Conservation (phyloP, 371 early-diverging fungal genomes). For the Apophysomyces elegans region DNA sequence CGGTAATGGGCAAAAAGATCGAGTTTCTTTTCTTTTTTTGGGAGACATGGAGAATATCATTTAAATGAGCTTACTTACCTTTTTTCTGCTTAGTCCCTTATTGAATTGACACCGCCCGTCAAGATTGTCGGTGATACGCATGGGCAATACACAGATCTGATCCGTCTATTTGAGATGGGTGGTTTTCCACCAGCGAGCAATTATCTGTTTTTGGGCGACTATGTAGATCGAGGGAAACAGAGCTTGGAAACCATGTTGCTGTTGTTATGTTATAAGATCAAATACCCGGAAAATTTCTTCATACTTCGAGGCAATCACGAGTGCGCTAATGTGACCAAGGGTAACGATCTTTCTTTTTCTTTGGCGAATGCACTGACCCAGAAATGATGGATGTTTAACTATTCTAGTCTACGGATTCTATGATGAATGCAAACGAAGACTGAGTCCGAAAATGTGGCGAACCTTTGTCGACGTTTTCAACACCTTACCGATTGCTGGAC, state of each 20-base stretch:
- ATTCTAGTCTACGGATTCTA: constrained; percentile 92
- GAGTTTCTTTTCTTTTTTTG: constrained; percentile 2
- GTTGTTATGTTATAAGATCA: constrained; percentile 95
- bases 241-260: constrained; percentile 94
- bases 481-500: constrained; percentile 93
- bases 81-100: constrained; percentile 60
- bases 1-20: constrained; percentile 38
- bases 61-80: too few species aligned
- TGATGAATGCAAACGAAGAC: constrained; percentile 97
- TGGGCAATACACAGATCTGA: constrained; percentile 92
- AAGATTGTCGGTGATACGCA: constrained; percentile 98
- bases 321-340: constrained; percentile 92
- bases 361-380: background rate
- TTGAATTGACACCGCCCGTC: constrained; percentile 97
- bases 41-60: background rate
- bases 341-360: constrained; percentile 28
- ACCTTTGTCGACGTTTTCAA: constrained; percentile 96
- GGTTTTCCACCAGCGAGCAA: constrained; percentile 87
- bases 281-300: constrained; percentile 95
- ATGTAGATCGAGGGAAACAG: constrained; percentile 97
- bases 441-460: constrained; percentile 93
- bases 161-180: constrained; percentile 84
- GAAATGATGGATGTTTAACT: background rate
- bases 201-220: constrained; percentile 96
- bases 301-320: constrained; percentile 98